These are phyloP conservation scores for Tylopilus vinaceipallidus DNA, from an alignment of 768 basidiomycete species.

Conservation along the genomic window DNA sequence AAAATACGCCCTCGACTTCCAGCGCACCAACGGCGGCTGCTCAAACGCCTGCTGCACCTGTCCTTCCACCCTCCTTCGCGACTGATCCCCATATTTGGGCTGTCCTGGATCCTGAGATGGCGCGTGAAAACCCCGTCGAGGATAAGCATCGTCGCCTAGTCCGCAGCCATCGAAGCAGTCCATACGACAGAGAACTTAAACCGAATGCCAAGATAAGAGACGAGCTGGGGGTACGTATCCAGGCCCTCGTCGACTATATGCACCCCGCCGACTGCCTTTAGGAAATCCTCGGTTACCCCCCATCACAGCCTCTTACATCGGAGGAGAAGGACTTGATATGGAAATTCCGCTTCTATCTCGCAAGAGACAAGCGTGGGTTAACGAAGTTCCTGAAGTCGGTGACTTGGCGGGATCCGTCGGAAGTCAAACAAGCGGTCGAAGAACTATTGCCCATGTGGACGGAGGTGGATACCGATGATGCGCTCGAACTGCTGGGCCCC, in stretches of 20 bases:
- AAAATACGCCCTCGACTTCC: slow-evolving; percentile 40
- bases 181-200: slow-evolving; percentile 92
- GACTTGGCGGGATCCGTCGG: slow-evolving; percentile 93
- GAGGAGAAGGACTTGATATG: slow-evolving; percentile 97
- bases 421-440: slow-evolving; percentile 98
- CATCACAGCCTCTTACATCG: slow-evolving; percentile 79
- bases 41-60: slow-evolving; percentile 39
- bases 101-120: slow-evolving; percentile 87
- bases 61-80: slow-evolving; percentile 49
- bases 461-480: slow-evolving; percentile 95
- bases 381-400: slow-evolving; percentile 98
- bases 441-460: slow-evolving; percentile 95
- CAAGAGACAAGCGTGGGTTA: slow-evolving; percentile 86
- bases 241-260: neutral
- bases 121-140: slow-evolving; percentile 93
- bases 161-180: slow-evolving; percentile 92
- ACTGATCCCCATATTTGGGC: slow-evolving; percentile 80
- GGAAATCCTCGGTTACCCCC: slow-evolving; percentile 90
- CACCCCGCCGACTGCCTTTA: slow-evolving; percentile 29
- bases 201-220: slow-evolving; percentile 96
- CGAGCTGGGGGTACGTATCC: slow-evolving; percentile 71
- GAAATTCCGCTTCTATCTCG: slow-evolving; percentile 99
- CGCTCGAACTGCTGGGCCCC: slow-evolving; percentile 91
- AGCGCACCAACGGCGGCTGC: slow-evolving; percentile 39
- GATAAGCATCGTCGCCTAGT: slow-evolving; percentile 94